phyloP scores from a whole-genome alignment of 225 moss, liverwort and hornwort genomes.

The Sphagnum contortum region DNA sequence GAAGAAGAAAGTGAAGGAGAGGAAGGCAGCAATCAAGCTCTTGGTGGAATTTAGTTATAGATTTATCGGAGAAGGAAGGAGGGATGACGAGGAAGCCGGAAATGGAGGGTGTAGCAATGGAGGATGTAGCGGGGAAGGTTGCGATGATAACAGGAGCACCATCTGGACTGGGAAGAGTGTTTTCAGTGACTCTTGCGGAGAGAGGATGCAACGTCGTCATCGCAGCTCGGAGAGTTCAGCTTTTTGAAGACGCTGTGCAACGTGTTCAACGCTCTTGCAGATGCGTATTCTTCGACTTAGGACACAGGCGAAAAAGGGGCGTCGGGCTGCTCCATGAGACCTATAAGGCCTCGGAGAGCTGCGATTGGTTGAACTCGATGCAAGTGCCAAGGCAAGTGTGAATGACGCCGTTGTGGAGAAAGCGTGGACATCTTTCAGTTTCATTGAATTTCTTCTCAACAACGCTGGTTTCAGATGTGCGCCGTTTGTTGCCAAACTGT shows the following conservation, averaged over 20 bases:
- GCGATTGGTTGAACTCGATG: slow-evolving; percentile 43
- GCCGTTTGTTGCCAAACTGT: too few species aligned
- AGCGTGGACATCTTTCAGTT: slow-evolving; percentile 62
- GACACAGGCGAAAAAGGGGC: slow-evolving; percentile 27
- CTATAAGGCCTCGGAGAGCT: too few species aligned
- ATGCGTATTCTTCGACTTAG: not conserved
- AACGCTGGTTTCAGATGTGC: slow-evolving; percentile 70
- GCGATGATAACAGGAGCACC: slow-evolving; percentile 82
- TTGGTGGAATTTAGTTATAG: too few species aligned
- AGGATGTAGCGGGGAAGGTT: slow-evolving; percentile 50
- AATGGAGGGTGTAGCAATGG: slow-evolving; percentile 15
- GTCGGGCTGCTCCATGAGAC: not conserved
- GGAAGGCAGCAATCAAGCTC: too few species aligned
- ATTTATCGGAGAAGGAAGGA: too few species aligned
- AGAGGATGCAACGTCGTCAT: slow-evolving; percentile 61
- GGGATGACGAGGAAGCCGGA: too few species aligned
- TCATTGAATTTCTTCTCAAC: slow-evolving; percentile 62
- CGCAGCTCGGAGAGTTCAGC: slow-evolving; percentile 43
- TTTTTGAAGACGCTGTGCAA: slow-evolving; percentile 57
- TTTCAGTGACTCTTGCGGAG: slow-evolving; percentile 34
- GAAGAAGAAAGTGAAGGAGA: too few species aligned
- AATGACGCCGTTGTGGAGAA: slow-evolving; percentile 57
- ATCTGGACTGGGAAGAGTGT: slow-evolving; percentile 66
- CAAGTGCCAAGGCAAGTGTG: slow-evolving; percentile 42
- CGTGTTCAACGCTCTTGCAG: slow-evolving; percentile 36